Conservation (phyloP, 2,329 filamentous ascomycete species). For the Nothomitra cinnamomea region DNA sequence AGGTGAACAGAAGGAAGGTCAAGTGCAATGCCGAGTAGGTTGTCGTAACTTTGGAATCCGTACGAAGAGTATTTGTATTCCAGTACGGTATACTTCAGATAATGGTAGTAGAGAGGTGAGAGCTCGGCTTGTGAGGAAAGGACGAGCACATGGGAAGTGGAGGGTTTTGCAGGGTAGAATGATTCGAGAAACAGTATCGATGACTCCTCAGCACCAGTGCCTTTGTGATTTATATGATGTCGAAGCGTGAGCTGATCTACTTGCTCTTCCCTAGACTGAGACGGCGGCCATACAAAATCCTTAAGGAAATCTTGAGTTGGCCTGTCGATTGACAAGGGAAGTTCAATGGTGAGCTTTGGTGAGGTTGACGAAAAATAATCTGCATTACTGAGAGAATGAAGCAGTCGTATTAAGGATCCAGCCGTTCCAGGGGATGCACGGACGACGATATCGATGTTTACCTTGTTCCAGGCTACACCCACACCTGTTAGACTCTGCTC, state of each 20-base stretch:
- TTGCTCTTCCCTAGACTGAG: slow-evolving; percentile 24
- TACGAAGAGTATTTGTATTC: slow-evolving; percentile 56
- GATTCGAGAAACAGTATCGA: slow-evolving; percentile 66
- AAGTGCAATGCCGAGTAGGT: slow-evolving; percentile 64
- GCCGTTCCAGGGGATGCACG: slow-evolving; percentile 55
- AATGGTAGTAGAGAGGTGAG: slow-evolving; percentile 69
- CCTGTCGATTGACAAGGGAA: slow-evolving; percentile 53
- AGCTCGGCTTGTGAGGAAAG: slow-evolving; percentile 70
- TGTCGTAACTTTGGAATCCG: slow-evolving; percentile 28
- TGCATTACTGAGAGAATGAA: slow-evolving; percentile 56
- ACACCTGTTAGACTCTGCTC: slow-evolving; percentile 7
- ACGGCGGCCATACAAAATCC: slow-evolving; percentile 50
- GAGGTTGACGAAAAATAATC: slow-evolving; percentile 55
- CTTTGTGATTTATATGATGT: slow-evolving; percentile 48
- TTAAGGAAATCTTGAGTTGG: slow-evolving; percentile 45
- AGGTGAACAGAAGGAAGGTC: slow-evolving; percentile 50
- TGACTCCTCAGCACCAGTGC: slow-evolving; percentile 49
- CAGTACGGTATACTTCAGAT: slow-evolving; percentile 61
- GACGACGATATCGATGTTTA: slow-evolving; percentile 67
- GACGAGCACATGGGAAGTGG: slow-evolving; percentile 59
- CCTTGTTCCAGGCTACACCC: slow-evolving; percentile 52
- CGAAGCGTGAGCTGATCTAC: slow-evolving; percentile 45
- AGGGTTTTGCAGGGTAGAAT: slow-evolving; percentile 58
- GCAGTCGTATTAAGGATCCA: slow-evolving; percentile 57
- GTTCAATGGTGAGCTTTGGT: slow-evolving; percentile 69